Base-by-base conservation (phyloP, 306 rosid genomes). In the Quercus berberidifolia region DNA sequence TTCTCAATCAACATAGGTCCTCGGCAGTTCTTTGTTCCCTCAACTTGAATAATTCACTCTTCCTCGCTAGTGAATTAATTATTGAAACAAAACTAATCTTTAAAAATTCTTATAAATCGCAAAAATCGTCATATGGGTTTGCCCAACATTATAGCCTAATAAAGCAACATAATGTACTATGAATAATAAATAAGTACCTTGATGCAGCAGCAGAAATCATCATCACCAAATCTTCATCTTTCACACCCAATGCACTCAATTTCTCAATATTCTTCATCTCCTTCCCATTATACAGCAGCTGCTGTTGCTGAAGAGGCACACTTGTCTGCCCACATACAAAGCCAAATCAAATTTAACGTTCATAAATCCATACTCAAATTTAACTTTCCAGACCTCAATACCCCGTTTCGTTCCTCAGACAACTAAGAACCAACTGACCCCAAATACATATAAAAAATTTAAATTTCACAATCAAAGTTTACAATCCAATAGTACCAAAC, bases 161-260 rank as follows among this genome's bases (percentile, higher is more conserved):
- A 49, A 5, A 70, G 21, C 19, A 76, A 71, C 5, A 30, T 5
- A 64, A 76, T 78, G 55, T 33, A 21, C 75, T 75, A 68, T 68
- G 54, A 80, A 65, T 31, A 56, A 17, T 30, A 31, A 3, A 18
- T 18, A 9, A 77, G 52, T 82, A 92, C 99, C 96, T 86, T 69
- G 95, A 79, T 35, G 87, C 79, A 17, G 86, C 83, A 83, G 71
- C 78, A 52, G 94, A 77, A 52, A 90, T 85, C 99, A 95, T 89
- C 98, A 91, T 95, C 54, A 92, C 79, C 91, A 95, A 86, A 85
- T 95, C 99, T 71, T 92, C 93, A 51, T 95, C 94, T 82, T 90
- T 95, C 60, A 95, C 99, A 71, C 98, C 99, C 25, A 92, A 73
- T 3, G 80, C 91, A 77, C 94, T 91, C 81, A 95, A 76, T 80